Conservation (phyloP, 345 rosid species). For the Eucalyptus melliodora region DNA sequence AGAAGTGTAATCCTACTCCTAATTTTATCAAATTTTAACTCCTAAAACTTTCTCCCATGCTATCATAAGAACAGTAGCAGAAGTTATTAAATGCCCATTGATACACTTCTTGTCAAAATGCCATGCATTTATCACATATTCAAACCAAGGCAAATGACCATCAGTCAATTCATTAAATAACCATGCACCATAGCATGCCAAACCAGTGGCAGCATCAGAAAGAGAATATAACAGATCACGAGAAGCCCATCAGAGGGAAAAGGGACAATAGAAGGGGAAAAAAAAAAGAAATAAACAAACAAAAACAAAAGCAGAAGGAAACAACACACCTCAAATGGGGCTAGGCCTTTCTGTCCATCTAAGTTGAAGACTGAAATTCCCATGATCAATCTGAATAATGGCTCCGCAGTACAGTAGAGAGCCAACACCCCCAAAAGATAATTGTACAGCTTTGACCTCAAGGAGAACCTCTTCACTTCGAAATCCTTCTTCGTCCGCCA, state of each 20-base stretch:
- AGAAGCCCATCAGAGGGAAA: neutral
- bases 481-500: slow-evolving; percentile 68
- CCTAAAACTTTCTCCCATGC: neutral
- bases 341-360: slow-evolving; percentile 62
- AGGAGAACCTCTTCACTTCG: slow-evolving; percentile 47
- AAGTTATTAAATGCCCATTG: neutral
- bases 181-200: neutral
- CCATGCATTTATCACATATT: neutral
- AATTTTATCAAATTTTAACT: neutral
- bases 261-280: neutral
- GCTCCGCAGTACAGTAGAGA: slow-evolving; percentile 61
- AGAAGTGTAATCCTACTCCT: neutral
- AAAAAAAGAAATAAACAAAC: neutral
- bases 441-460: slow-evolving; percentile 68
- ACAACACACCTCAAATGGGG: slow-evolving; percentile 79
- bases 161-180: neutral
- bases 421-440: slow-evolving; percentile 66
- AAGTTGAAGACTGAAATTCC: slow-evolving; percentile 70
- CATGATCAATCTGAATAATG: slow-evolving; percentile 82
- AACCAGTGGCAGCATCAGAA: neutral
- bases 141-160: neutral
- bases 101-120: neutral
- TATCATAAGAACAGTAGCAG: neutral
- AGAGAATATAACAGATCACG: neutral
- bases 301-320: neutral